Percentiles rank a stretch among this genome's conserved stretches.
Conservation (phyloP, 257 asterid genomes). For the Solanum appendiculatum region DNA sequence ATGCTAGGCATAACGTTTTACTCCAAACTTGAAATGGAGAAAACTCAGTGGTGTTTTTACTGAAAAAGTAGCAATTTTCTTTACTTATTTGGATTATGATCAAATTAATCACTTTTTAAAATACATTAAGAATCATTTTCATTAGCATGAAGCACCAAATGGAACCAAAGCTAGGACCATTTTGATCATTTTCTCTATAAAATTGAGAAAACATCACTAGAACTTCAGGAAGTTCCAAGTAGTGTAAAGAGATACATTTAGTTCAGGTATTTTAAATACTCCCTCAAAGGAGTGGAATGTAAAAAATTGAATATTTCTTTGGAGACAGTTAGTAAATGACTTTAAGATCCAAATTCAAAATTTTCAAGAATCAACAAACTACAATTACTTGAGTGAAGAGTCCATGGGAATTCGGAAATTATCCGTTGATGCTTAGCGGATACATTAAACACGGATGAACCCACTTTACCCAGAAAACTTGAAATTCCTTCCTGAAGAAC, state of each 20-base stretch:
- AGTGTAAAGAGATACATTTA: too few relatives aligned
- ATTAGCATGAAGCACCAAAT: background rate
- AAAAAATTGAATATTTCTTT: too few relatives aligned
- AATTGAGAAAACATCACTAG: background rate
- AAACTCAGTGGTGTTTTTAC: background rate
- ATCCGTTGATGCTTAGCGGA: background rate
- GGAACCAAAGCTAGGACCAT: background rate
- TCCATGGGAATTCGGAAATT: background rate
- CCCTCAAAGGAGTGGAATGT: too few relatives aligned
- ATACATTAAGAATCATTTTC: background rate
- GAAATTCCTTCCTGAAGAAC: background rate
- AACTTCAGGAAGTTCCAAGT: too few relatives aligned
- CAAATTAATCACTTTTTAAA: background rate
- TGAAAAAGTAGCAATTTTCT: background rate
- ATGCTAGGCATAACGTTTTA: too few relatives aligned
- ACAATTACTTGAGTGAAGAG: background rate
- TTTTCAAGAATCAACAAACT: background rate
- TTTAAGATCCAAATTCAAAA: background rate
- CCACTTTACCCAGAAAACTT: background rate
- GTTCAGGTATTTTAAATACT: too few relatives aligned
- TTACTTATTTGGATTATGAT: background rate
- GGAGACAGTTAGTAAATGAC: too few relatives aligned
- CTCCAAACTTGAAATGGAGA: too few relatives aligned
- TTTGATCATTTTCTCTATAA: background rate
- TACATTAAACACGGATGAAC: background rate